phyloP scores from a whole-genome alignment of 768 basidiomycete genomes.

The Daedalea quercina region DNA sequence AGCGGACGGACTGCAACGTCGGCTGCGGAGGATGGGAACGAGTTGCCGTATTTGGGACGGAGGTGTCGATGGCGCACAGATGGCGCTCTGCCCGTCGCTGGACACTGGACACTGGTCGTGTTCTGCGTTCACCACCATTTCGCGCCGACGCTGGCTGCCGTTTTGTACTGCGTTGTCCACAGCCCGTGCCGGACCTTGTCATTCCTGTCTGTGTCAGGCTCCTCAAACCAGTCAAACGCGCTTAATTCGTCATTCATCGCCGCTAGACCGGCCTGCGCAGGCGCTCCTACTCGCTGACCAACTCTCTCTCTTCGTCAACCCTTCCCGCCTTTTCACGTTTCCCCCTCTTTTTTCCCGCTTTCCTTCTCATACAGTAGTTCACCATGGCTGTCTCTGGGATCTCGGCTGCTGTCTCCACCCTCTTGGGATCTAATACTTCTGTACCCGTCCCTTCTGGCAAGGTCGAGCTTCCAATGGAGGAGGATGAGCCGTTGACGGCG shows the following conservation, averaged over 20 bases:
- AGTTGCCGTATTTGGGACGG: neutral
- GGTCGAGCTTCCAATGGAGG: conserved; percentile 21
- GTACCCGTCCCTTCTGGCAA: conserved; percentile 14
- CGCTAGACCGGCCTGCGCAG: neutral
- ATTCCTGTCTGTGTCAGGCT: neutral
- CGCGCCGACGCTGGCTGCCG: neutral
- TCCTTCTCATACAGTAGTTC: neutral
- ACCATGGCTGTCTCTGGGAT: conserved; percentile 10
- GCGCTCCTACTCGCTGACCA: neutral
- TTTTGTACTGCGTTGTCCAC: neutral
- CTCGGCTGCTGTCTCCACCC: conserved; percentile 8
- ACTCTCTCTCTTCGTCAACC: neutral
- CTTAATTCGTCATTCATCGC: neutral
- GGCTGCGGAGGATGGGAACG: too few species aligned
- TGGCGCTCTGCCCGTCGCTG: neutral
- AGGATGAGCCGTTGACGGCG: conserved; percentile 24
- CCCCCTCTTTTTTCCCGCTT: neutral
- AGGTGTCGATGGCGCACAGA: neutral
- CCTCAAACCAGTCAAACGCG: neutral
- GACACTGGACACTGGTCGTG: neutral
- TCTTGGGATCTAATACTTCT: conserved; percentile 4
- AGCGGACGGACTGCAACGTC: too few species aligned
- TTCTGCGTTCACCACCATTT: neutral
- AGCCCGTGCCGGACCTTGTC: neutral
- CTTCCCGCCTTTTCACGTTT: neutral